Evolutionary conservation across 768 basidiomycete genomes (phyloP), one percentile per base, ranked within the genome.

Genomic region (Russula griseocarnosa): DNA sequence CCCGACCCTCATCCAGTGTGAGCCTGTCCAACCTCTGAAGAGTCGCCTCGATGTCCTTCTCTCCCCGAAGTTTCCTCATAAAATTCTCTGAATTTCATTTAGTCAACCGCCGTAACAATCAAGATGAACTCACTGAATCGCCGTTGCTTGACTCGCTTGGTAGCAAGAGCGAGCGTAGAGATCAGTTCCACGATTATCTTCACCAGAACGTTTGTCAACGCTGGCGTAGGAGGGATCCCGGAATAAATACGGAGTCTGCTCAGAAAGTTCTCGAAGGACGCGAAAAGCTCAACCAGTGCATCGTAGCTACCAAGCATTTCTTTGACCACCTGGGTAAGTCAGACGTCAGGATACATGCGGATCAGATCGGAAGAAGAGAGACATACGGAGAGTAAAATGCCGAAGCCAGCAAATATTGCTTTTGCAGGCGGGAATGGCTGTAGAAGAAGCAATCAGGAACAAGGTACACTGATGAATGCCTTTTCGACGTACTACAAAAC

Each of bases 131-230:
- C 18, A 62, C 55, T 62, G 3, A 62, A 42, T 50, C 28, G 34
- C 5, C 61, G 40, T 16, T 58, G 40, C 0, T 28, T 51, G 30
- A 62, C 50, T 22, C 58, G 38, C 16, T 57, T 58, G 1, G 62
- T 62, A 5, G 62, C 62, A 0, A 62, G 38, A 3, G 62, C 49
- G 10, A 62, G 38, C 0, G 47, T 57, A 1, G 55, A 32, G 28
- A 62, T 38, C 9, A 62, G 22, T 26, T 62, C 55, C 5, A 36
- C 49, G 3, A 62, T 32, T 18, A 62, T 52, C 32, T 58, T 44
- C 7, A 36, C 30, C 3, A 58, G 3, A 3, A 58, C 26, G 8
- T 44, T 22, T n/a, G 30, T 44, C 50, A 63, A 46, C 7, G 30
- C 42, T 13, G 50, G 1, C 3, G 42, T 34, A 32, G 28, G 30